Evolutionary conservation across 2,329 filamentous ascomycete genomes (phyloP).

Genomic region (Fusarium concolor): DNA sequence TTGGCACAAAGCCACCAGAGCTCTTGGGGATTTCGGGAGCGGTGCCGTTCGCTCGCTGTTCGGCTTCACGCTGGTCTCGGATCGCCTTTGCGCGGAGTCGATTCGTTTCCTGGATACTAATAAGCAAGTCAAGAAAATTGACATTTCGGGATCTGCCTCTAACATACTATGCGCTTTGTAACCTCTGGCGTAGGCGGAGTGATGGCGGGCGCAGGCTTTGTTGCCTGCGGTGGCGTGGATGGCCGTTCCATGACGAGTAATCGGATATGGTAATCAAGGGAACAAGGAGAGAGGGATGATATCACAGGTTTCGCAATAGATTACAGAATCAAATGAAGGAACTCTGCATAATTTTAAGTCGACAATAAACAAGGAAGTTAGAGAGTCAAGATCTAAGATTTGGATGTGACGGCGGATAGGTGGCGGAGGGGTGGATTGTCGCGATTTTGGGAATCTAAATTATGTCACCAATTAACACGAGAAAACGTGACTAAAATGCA

Average conservation of each 20-base stretch:
- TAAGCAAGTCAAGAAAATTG: not conserved
- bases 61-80: constrained; percentile 77
- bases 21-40: constrained; percentile 59
- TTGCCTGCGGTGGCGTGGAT: constrained; percentile 57
- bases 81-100: constrained; percentile 89
- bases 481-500: constrained; percentile 46
- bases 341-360: not conserved
- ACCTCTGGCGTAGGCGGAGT: constrained; percentile 67
- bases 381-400: not conserved
- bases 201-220: constrained; percentile 47
- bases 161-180: constrained; percentile 65
- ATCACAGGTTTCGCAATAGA: not conserved
- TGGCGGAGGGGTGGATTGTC: constrained; percentile 47
- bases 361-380: not conserved
- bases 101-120: constrained; percentile 76
- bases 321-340: not conserved
- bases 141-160: rapidly evolving
- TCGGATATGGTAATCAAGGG: not conserved
- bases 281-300: not conserved
- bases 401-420: constrained; percentile 27
- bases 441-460: constrained; percentile 30
- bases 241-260: constrained; percentile 58
- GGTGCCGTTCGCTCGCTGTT: constrained; percentile 60
- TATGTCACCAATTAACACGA: constrained; percentile 49
- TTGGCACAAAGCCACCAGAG: constrained; percentile 77